These are phyloP conservation scores for Xerocomus potaroensis DNA, from an alignment of 768 basidiomycete species.

Conservation along the genomic window DNA sequence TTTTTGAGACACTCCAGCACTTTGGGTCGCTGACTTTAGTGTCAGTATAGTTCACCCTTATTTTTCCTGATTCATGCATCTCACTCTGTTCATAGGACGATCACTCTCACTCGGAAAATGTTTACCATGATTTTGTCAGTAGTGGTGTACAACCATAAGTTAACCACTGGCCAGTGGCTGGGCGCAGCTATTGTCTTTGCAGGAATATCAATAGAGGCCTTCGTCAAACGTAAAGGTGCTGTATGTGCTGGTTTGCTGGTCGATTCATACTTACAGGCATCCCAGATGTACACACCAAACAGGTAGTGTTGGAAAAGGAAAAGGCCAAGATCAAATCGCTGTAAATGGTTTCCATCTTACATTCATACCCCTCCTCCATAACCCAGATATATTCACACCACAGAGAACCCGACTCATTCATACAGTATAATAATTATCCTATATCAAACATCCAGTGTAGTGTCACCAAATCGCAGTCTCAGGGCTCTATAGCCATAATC, in stretches of 20 bases:
- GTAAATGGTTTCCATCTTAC: slow-evolving; percentile 32
- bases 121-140: slow-evolving; percentile 98
- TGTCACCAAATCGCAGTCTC: background rate
- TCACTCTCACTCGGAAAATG: slow-evolving; percentile 94
- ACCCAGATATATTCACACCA: slow-evolving; percentile 13
- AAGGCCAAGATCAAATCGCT: slow-evolving; percentile 77
- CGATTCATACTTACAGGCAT: slow-evolving; percentile 2
- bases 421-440: slow-evolving; percentile 26
- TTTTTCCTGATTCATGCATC: slow-evolving; percentile 1
- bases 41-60: slow-evolving; percentile 42
- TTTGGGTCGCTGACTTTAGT: slow-evolving; percentile 88
- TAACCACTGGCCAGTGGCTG: slow-evolving; percentile 84
- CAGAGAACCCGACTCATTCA: slow-evolving; percentile 14
- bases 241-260: slow-evolving; percentile 8
- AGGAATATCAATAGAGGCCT: slow-evolving; percentile 89
- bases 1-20: slow-evolving; percentile 91
- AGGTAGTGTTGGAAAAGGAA: slow-evolving; percentile 77
- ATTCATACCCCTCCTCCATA: slow-evolving; percentile 12
- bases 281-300: slow-evolving; percentile 78
- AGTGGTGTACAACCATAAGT: slow-evolving; percentile 81
- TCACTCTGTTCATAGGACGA: slow-evolving; percentile 51
- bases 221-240: slow-evolving; percentile 82
- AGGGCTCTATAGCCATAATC: slow-evolving; percentile 33
- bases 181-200: slow-evolving; percentile 91
- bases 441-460: background rate